A percentile compares a stretch with the other conserved stretches of the same genome.
Conservation (phyloP, 164 flowering plant species). For the Berberis vulgaris region DNA sequence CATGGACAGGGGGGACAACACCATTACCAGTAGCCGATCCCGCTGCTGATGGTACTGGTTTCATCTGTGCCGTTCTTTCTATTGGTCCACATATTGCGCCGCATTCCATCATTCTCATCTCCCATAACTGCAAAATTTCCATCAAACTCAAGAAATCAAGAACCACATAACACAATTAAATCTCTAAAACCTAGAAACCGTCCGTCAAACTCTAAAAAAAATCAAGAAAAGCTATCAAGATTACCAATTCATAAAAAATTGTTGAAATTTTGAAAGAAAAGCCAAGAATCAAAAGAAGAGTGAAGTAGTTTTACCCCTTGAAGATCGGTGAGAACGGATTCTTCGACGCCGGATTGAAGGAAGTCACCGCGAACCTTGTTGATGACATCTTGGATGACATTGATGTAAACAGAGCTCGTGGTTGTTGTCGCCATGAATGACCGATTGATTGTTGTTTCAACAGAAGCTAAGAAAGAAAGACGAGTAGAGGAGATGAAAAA, state of each 20-base stretch:
- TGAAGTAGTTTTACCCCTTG: slow-evolving; percentile 52
- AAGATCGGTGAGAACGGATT: slow-evolving; percentile 61
- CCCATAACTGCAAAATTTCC: slow-evolving; percentile 60
- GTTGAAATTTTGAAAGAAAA: slow-evolving; percentile 5
- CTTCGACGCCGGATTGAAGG: slow-evolving; percentile 65
- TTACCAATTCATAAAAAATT: neutral
- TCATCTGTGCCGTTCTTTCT: slow-evolving; percentile 37
- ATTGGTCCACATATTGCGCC: slow-evolving; percentile 61
- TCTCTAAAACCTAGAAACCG: neutral
- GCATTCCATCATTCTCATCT: slow-evolving; percentile 82
- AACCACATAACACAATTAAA: neutral
- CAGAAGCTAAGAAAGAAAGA: too few species aligned
- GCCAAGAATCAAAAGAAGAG: neutral
- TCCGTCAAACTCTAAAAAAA: slow-evolving; percentile 5
- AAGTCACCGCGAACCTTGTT: slow-evolving; percentile 87
- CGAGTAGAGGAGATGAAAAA: neutral
- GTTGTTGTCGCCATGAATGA: neutral
- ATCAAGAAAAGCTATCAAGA: neutral
- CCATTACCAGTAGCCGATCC: slow-evolving; percentile 18
- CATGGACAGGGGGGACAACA: slow-evolving; percentile 60
- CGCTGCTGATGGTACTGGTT: slow-evolving; percentile 25
- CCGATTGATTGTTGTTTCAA: too few species aligned
- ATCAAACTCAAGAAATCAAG: neutral
- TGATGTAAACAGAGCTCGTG: slow-evolving; percentile 64
- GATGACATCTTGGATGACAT: slow-evolving; percentile 84